These are phyloP conservation scores for Silene uniflora DNA, from an alignment of 148 eudicot species.

Conservation along the genomic window DNA sequence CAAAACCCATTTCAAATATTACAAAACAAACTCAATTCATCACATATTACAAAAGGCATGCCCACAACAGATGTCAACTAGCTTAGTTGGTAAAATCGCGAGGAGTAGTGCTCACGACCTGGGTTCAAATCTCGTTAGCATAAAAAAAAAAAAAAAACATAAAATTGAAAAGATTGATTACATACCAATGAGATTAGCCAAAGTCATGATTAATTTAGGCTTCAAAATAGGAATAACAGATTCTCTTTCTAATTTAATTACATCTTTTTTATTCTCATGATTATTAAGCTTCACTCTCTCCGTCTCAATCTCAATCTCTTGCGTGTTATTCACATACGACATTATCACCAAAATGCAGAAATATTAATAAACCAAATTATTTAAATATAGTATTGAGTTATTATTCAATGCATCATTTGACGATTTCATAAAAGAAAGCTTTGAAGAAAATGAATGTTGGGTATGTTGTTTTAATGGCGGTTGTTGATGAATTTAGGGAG, in stretches of 20 bases:
- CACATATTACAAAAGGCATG: background rate
- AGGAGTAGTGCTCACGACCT: no score
- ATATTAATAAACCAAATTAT: background rate
- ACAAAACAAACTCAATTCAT: background rate
- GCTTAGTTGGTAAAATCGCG: no score
- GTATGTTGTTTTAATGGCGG: background rate
- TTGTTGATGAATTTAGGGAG: background rate
- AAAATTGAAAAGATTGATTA: background rate
- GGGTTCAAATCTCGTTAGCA: no score
- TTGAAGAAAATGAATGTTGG: background rate
- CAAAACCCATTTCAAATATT: background rate
- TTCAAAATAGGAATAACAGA: slow-evolving; percentile 81
- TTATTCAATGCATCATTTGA: background rate
- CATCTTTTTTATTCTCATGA: slow-evolving; percentile 32
- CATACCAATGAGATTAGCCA: slow-evolving; percentile 81
- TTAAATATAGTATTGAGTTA: background rate
- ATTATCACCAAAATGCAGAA: background rate
- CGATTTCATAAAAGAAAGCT: background rate
- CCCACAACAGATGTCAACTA: no score
- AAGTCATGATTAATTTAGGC: slow-evolving; percentile 66
- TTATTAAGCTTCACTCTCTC: background rate
- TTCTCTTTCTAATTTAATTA: slow-evolving; percentile 79
- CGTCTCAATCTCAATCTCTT: background rate
- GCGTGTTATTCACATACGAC: slow-evolving; percentile 5
- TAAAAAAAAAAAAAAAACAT: background rate